A percentile compares a stretch with the other conserved stretches of the same genome.
Conservation (phyloP, 768 basidiomycete genomes). For the Agaricus blazei region DNA sequence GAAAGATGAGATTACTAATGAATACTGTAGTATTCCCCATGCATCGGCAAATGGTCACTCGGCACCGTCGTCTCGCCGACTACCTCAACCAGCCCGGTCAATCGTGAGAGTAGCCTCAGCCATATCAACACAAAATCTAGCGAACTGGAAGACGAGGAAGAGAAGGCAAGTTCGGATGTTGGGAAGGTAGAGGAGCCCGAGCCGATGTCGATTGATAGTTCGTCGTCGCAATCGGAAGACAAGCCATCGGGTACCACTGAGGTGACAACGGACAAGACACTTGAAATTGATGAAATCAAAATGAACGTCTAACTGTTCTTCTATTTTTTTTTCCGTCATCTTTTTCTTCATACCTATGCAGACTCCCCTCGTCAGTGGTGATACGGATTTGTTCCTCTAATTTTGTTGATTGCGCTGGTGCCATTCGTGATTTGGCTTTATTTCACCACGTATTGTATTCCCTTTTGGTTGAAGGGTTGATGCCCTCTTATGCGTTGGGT, state of each 20-base stretch:
- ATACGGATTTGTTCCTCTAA: constrained; percentile 8
- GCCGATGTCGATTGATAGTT: background rate
- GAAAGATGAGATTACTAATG: constrained; percentile 13
- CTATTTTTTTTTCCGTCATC: background rate
- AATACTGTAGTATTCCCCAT: constrained; percentile 74
- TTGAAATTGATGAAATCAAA: constrained; percentile 4
- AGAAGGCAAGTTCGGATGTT: constrained; percentile 2
- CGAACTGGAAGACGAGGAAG: constrained; percentile 19
- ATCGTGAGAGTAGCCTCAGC: constrained; percentile 55
- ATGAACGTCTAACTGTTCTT: background rate
- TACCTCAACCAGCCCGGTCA: constrained; percentile 56
- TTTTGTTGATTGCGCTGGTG: constrained; percentile 3
- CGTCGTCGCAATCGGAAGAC: constrained; percentile 1
- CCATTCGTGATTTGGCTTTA: background rate
- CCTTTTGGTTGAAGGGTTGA: background rate
- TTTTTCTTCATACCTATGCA: constrained; percentile 3
- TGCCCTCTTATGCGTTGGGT: background rate
- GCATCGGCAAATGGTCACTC: constrained; percentile 63
- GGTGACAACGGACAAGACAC: background rate
- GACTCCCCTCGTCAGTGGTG: background rate
- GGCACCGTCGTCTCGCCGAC: constrained; percentile 71
- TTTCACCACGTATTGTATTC: background rate
- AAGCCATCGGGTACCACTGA: background rate
- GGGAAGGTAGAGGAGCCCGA: background rate
- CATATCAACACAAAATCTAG: constrained; percentile 30